Evolutionary conservation across 176 grass and related monocot species (phyloP).

Genomic region (Typha latifolia): DNA sequence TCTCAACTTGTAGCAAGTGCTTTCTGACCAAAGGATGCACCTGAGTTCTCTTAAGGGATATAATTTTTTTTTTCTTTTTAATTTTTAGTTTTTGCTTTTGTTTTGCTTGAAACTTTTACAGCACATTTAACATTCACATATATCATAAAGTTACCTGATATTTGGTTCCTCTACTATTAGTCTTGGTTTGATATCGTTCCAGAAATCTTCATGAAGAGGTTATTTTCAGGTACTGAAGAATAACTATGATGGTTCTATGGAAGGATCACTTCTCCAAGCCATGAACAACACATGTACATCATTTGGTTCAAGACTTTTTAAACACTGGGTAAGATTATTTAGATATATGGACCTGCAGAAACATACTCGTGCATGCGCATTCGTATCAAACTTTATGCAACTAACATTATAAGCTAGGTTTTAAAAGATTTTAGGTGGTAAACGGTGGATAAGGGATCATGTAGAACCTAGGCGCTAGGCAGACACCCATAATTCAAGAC

Average conservation of each 20-base stretch:
- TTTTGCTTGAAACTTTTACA: no score
- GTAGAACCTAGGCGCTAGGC: no score
- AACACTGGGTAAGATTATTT: slow-evolving; percentile 61
- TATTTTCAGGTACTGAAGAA: slow-evolving; percentile 79
- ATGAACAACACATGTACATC: slow-evolving; percentile 87
- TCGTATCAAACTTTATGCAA: not conserved
- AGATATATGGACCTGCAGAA: not conserved
- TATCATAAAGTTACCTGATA: not conserved
- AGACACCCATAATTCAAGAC: no score
- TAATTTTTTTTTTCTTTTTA: no score
- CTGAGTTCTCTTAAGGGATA: no score
- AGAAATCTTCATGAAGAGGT: slow-evolving; percentile 5
- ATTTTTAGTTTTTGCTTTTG: no score
- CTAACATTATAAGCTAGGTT: no score
- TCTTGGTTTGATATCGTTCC: slow-evolving; percentile 13
- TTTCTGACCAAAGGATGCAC: no score
- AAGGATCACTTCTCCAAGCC: slow-evolving; percentile 74
- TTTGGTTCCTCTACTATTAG: not conserved
- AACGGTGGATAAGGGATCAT: no score
- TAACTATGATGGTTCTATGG: slow-evolving; percentile 63
- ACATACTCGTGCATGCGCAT: not conserved
- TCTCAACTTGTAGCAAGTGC: no score
- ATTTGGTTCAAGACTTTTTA: slow-evolving; percentile 86
- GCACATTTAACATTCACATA: not conserved
- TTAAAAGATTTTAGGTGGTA: no score